A percentile compares a stretch with the other conserved stretches of the same genome.
Conservation (phyloP, 2,329 filamentous ascomycete species). For the Verticillium dahliae region DNA sequence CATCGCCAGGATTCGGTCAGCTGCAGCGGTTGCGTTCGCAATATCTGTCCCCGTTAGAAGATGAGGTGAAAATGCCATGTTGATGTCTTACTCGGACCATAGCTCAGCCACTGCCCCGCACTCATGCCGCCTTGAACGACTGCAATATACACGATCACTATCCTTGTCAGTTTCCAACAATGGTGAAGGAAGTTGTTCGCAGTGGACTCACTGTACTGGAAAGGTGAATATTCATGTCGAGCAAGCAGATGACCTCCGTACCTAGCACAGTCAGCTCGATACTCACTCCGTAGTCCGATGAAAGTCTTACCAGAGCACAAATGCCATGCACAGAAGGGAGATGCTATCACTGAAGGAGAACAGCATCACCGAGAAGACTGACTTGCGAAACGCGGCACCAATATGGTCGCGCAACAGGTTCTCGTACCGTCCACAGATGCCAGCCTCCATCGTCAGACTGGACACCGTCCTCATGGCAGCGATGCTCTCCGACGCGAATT, state of each 20-base stretch:
- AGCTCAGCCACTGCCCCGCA: constrained; percentile 11
- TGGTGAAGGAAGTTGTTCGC: too few species aligned
- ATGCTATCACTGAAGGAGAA: constrained; percentile 32
- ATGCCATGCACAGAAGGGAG: constrained; percentile 32
- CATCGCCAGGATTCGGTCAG: constrained; percentile 9
- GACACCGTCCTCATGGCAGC: constrained; percentile 57
- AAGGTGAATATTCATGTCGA: constrained; percentile 10
- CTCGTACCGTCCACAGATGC: constrained; percentile 35
- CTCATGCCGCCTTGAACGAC: constrained; percentile 12
- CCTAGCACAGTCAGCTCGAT: constrained; percentile 1
- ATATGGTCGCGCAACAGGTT: constrained; percentile 27
- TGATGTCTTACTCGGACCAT: constrained; percentile 7
- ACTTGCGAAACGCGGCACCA: constrained; percentile 20
- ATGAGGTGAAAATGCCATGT: neutral
- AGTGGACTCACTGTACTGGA: constrained; percentile 10
- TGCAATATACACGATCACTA: constrained; percentile 13
- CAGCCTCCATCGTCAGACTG: constrained; percentile 52
- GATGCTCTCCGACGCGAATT: constrained; percentile 58
- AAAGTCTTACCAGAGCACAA: constrained; percentile 47
- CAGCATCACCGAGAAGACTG: constrained; percentile 22
- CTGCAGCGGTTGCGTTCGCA: constrained; percentile 11
- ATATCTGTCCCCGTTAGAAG: constrained; percentile 5
- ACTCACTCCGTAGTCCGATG: neutral
- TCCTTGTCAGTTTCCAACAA: neutral
- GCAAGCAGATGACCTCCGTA: constrained; percentile 10